Evolutionary conservation across 805 yeast species (phyloP).

Genomic region (Saturnispora kantuleensis): DNA sequence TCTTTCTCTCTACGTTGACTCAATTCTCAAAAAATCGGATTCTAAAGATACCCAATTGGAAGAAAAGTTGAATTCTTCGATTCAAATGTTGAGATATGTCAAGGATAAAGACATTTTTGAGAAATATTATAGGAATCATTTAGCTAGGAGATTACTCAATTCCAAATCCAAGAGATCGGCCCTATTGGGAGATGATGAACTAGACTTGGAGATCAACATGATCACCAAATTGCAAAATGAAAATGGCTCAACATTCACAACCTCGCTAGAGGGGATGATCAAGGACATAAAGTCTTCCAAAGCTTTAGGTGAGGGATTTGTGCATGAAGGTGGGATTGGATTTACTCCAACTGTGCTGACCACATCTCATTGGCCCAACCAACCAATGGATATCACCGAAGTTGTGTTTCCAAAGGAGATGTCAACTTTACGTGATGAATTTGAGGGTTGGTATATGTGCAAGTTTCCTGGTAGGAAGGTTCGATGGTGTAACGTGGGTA

Average conservation of each 20-base stretch:
- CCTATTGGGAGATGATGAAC: neutral
- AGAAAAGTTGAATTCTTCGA: slow-evolving; percentile 22
- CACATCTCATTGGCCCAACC: slow-evolving; percentile 60
- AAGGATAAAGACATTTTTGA: slow-evolving; percentile 83
- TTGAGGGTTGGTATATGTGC: slow-evolving; percentile 41
- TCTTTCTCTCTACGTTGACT: slow-evolving; percentile 49
- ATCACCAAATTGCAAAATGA: slow-evolving; percentile 63
- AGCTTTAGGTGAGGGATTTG: slow-evolving; percentile 36
- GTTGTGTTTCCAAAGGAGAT: slow-evolving; percentile 36
- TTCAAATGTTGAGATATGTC: slow-evolving; percentile 55
- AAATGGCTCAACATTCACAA: slow-evolving; percentile 69
- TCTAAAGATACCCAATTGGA: slow-evolving; percentile 29
- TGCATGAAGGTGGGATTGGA: neutral
- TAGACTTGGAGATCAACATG: slow-evolving; percentile 59
- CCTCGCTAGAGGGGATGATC: slow-evolving; percentile 79
- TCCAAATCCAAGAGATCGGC: slow-evolving; percentile 23
- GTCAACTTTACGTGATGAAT: slow-evolving; percentile 32
- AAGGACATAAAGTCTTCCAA: slow-evolving; percentile 59
- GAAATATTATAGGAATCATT: slow-evolving; percentile 71
- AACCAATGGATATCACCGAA: slow-evolving; percentile 21
- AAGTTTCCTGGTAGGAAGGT: slow-evolving; percentile 50
- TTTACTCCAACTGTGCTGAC: slow-evolving; percentile 36
- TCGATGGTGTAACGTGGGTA: slow-evolving; percentile 38
- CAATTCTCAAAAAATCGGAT: slow-evolving; percentile 40
- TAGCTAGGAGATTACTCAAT: slow-evolving; percentile 67